phyloP scores from a whole-genome alignment of 225 moss, liverwort and hornwort species.

The Physcomitrium patens region DNA sequence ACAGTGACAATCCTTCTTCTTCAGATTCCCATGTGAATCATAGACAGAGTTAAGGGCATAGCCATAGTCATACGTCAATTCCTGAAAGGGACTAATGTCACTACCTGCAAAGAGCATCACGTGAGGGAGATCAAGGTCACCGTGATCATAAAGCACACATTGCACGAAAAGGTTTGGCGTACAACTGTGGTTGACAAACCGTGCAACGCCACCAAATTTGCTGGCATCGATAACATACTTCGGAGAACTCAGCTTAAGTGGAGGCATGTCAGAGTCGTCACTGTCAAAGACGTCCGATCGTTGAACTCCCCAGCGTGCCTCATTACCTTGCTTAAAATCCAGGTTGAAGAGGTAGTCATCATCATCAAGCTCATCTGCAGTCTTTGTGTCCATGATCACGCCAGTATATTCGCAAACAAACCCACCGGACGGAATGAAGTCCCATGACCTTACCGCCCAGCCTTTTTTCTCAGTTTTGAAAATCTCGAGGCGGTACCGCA shows the following conservation, averaged over 20 bases:
- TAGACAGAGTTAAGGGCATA: conserved; percentile 60
- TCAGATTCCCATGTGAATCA: conserved; percentile 50
- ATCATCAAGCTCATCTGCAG: conserved; percentile 64
- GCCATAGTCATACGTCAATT: conserved; percentile 94
- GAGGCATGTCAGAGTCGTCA: conserved; percentile 10
- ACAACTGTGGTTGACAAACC: conserved; percentile 98
- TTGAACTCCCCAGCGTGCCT: conserved; percentile 59
- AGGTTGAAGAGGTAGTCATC: conserved; percentile 91
- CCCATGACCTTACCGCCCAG: conserved; percentile 87
- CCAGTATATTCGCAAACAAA: conserved; percentile 94
- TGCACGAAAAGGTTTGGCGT: conserved; percentile 92
- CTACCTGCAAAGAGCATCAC: conserved; percentile 86
- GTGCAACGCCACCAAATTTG: conserved; percentile 74
- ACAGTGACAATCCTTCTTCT: conserved; percentile 71
- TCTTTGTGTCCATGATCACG: conserved; percentile 64
- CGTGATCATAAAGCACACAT: conserved; percentile 87
- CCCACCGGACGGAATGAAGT: conserved; percentile 79
- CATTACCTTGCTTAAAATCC: conserved; percentile 57
- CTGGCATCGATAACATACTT: conserved; percentile 77
- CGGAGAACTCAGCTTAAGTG: conserved; percentile 32
- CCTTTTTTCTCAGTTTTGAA: conserved; percentile 82
- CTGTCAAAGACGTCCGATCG: conserved; percentile 24
- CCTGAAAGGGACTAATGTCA: conserved; percentile 75
- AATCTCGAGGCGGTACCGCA: conserved; percentile 73
- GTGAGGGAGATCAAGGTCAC: conserved; percentile 78